Evolutionary conservation across 1,284 basidiomycete species (phyloP), one percentile per base, ranked within the genome.

Genomic region (Vanrija sp.): DNA sequence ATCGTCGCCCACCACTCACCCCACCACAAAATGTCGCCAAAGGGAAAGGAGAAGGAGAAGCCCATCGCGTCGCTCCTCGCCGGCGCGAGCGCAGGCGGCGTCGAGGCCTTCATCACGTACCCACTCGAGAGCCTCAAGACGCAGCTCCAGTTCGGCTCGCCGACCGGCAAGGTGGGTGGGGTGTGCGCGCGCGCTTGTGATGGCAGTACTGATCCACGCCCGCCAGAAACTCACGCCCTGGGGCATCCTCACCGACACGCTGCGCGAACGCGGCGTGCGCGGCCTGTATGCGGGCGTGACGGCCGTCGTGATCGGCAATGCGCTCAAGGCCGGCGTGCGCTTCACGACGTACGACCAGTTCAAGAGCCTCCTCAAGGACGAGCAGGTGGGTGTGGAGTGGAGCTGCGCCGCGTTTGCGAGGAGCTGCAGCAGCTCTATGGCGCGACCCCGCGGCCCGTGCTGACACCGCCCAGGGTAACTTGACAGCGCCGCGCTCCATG

Each of bases 321-420:
- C 91, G 0, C 73, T 84, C 63, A 96, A 97, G 79, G 94, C 94
- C 3, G 93, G 91, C 7, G 93, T 98, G 43, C 83, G 95, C 26
- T 98, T 98, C 75, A 83, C 96, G 49, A 89, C 86, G 63, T 98
- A 98, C 77, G 94, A 98, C 72, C 83, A 88, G 72, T 95, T 95
- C 80, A 98, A 98, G 79, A 79, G 81, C 43, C 76, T 86, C 66
- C 77, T 98, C 51, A 88, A 88, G 46, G 91, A 98, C 74, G 70
- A 84, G 10, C 80, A 95, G 79, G 92, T 91, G 67, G 51, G 75
- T 67, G 28, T 6, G 28, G 28, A 2, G 21, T 23, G 28, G 28
- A 28, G 28, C 28, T 7, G 28, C 6, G 1, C 3, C 28, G 28
- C 21, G 21, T 5, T 23, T 5, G 21, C 5, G 21, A 23, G 21